A percentile compares a stretch with the other conserved stretches of the same genome.
These are phyloP conservation scores for Gossypium bickii DNA, from an alignment of 345 rosid genomes.

Conservation along the genomic window DNA sequence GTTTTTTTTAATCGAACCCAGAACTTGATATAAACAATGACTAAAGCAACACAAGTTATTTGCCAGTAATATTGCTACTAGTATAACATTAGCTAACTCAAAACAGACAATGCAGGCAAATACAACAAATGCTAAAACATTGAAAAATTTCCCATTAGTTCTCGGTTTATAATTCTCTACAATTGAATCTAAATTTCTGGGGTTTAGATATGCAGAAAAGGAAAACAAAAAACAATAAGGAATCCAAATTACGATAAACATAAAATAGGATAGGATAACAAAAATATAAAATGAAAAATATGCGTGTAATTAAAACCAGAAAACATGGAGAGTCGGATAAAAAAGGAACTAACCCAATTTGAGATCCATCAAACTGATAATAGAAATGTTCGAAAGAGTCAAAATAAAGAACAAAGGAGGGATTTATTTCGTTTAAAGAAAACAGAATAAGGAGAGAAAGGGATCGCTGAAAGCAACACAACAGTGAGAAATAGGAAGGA, in stretches of 20 bases:
- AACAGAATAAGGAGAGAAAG: neutral
- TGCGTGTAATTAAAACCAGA: neutral
- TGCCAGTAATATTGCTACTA: neutral
- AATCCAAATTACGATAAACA: neutral
- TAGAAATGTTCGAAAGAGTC: neutral
- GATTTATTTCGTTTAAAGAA: neutral
- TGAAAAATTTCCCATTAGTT: neutral
- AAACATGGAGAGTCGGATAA: neutral
- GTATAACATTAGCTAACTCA: neutral
- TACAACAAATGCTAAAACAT: neutral
- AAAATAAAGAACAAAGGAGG: neutral
- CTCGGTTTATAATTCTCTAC: neutral
- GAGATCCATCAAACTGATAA: slow-evolving; percentile 2
- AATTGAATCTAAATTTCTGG: neutral
- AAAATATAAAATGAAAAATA: neutral
- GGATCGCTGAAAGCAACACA: neutral
- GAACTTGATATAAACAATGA: too few species aligned
- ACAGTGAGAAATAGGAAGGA: neutral
- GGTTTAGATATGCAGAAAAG: neutral
- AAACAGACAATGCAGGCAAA: neutral
- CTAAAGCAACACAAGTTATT: too few species aligned
- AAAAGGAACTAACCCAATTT: neutral
- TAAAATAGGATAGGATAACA: too few species aligned
- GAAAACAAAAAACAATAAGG: neutral
- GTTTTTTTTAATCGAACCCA: too few species aligned